Conservation (phyloP, 345 rosid genomes). For the Kernera saxatilis region DNA sequence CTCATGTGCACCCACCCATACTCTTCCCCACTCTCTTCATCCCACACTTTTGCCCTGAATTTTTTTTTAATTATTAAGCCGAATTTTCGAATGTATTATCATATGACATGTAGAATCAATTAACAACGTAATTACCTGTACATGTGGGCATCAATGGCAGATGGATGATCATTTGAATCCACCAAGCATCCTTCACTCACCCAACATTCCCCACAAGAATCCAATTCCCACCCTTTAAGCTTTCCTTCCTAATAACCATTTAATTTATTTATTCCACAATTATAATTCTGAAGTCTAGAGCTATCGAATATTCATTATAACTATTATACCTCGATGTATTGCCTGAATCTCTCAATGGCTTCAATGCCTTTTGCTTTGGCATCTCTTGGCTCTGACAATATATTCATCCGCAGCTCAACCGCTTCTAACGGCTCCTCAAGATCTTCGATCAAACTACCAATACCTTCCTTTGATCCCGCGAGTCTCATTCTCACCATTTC, state of each 20-base stretch:
- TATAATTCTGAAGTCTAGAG: background rate
- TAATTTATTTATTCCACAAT: background rate
- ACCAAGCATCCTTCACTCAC: constrained; percentile 92
- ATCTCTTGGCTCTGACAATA: constrained; percentile 58
- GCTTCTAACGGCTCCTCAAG: constrained; percentile 72
- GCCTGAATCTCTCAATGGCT: constrained; percentile 69
- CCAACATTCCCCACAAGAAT: constrained; percentile 88
- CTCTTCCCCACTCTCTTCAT: constrained; percentile 48
- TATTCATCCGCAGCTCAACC: constrained; percentile 62
- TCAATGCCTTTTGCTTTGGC: constrained; percentile 68
- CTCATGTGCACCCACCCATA: constrained; percentile 80
- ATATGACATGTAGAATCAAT: background rate
- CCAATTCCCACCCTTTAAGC: constrained; percentile 78
- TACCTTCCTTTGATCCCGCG: constrained; percentile 55
- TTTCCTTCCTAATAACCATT: constrained; percentile 49
- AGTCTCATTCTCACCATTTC: constrained; percentile 86
- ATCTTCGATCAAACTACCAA: constrained; percentile 70
- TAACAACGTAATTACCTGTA: constrained; percentile 50
- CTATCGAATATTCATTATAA: background rate
- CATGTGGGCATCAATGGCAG: constrained; percentile 82
- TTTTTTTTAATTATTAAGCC: background rate
- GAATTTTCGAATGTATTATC: background rate
- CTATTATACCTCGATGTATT: constrained; percentile 51
- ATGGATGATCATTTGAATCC: constrained; percentile 64
- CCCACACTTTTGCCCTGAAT: constrained; percentile 60